Evolutionary conservation across 805 yeast species (phyloP).

Genomic region (Priceomyces fermenticarens): DNA sequence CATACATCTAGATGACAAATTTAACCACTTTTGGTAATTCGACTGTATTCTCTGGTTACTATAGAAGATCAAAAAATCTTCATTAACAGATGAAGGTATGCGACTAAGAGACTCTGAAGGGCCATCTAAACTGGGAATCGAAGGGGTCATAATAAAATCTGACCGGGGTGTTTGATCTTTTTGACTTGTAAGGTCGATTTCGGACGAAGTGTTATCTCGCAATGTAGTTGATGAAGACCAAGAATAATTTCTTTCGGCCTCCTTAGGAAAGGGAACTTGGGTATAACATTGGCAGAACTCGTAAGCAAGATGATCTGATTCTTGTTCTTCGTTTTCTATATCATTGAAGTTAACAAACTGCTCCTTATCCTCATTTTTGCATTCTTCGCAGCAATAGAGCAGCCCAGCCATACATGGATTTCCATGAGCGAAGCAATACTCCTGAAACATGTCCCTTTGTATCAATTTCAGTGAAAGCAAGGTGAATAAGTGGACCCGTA

Average conservation of each 20-base stretch:
- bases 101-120: background rate
- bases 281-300: conserved; percentile 17
- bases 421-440: conserved; percentile 20
- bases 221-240: background rate
- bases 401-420: conserved; percentile 16
- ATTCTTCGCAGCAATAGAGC: conserved; percentile 18
- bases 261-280: conserved; percentile 6
- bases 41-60: conserved; percentile 15
- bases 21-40: conserved; percentile 26
- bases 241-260: background rate
- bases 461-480: background rate
- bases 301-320: conserved; percentile 8
- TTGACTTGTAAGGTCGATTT: background rate
- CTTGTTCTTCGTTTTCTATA: background rate
- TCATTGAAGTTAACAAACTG: conserved; percentile 2
- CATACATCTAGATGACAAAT: background rate
- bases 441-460: conserved; percentile 13
- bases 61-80: conserved; percentile 7
- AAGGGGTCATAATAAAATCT: background rate
- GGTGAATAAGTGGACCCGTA: background rate
- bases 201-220: conserved; percentile 1
- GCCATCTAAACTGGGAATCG: background rate
- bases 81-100: background rate
- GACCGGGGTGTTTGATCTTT: conserved; percentile 3
- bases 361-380: conserved; percentile 14